Base-by-base conservation (phyloP, 345 rosid genomes). In the Eucalyptus fibrosa region DNA sequence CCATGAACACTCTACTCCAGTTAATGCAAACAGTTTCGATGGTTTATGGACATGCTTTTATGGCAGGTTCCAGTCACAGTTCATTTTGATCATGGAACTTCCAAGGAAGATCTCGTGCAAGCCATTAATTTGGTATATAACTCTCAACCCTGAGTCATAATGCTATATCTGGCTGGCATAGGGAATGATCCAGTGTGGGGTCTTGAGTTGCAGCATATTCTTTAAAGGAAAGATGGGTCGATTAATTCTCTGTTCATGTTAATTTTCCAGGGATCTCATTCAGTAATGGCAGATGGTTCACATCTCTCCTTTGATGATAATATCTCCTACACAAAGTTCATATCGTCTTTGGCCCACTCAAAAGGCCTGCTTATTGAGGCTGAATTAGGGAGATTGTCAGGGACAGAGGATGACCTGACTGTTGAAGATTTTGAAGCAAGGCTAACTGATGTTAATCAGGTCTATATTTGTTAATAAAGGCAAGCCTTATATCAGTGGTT, bases 261-360 rank as follows among this genome's bases (percentile, higher is more conserved):
- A 50, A 65, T 60, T 47, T 87, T 85, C 81, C 92, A 97, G 99
- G 99, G 99, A 90, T 96, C 97, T 89, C 95, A 97, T 92, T 97
- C 99, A 26, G 94, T 97, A 60, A 97, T 97, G 99, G 99, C 94
- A 88, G 99, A 97, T 91, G 99, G 97, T 89, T 97, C 99, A 55
- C 97, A 97, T 94, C 99, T 97, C 89, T 90, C 97, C 89, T 94
- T 94, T 91, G 89, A 94, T 88, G 97, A 97, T 87, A 97, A 97
- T 87, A 94, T 96, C 87, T 93, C 96, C 17, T 95, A 92, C 94
- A 95, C 99, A 7, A 97, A 97, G 89, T 90, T 86, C 86, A 93
- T 97, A 92, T 88, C 97, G 30, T 89, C 86, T 45, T 90, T 96
- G 94, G 99, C 99, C 87, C 96, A 93, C 90, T 92, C 95, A 34